phyloP scores from a whole-genome alignment of 129 eudicot genomes.

The Helichrysum umbraculigerum region DNA sequence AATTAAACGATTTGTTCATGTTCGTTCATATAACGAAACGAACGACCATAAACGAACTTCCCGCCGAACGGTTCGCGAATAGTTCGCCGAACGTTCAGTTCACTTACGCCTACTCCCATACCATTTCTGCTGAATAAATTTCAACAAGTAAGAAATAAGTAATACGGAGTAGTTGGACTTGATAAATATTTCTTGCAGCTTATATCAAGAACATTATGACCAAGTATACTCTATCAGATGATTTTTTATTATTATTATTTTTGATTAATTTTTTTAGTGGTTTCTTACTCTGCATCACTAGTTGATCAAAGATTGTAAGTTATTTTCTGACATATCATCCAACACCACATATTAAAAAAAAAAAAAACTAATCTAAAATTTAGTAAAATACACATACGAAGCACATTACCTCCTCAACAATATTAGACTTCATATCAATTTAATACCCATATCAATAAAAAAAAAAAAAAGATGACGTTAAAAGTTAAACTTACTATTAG shows the following conservation, averaged over 20 bases:
- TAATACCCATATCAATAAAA: not conserved
- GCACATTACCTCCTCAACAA: slow-evolving; percentile 1
- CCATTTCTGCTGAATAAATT: too few species aligned
- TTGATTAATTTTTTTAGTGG: too few species aligned
- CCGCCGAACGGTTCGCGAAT: too few species aligned
- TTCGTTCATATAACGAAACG: too few species aligned
- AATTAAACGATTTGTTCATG: too few species aligned
- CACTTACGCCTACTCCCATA: too few species aligned
- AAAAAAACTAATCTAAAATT: not conserved
- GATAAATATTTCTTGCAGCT: not conserved
- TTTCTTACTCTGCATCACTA: too few species aligned
- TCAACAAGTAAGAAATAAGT: too few species aligned
- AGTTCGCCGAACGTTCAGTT: too few species aligned
- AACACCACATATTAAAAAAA: not conserved
- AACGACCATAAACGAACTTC: too few species aligned
- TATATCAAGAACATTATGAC: not conserved
- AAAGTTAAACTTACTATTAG: slow-evolving; percentile 30
- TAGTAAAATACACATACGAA: not conserved
- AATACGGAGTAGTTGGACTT: not conserved
- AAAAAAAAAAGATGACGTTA: not conserved
- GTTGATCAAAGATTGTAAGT: too few species aligned
- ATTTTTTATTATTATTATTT: too few species aligned
- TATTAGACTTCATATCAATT: not conserved
- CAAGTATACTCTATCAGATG: not conserved
- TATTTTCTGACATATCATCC: not conserved